A percentile compares a stretch with the other conserved stretches of the same genome.
Conservation (phyloP, 1,284 basidiomycete species). For the Ustilago tritici region DNA sequence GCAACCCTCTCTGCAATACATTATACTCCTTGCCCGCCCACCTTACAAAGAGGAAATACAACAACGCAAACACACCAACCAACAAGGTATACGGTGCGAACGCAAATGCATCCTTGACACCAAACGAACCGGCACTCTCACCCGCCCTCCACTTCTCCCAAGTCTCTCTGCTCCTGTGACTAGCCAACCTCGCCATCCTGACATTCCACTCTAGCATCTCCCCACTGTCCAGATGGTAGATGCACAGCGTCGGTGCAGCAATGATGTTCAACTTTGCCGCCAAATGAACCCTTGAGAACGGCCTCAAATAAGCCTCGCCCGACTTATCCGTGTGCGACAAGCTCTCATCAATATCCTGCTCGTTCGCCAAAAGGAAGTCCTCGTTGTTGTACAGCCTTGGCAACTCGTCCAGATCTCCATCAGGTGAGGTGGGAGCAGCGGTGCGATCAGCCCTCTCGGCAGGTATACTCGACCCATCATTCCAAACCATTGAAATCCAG, state of each 20-base stretch:
- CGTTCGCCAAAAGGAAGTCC: conserved; percentile 70
- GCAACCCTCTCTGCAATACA: conserved; percentile 26
- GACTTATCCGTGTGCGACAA: conserved; percentile 60
- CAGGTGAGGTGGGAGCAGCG: conserved; percentile 11
- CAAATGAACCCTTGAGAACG: conserved; percentile 70
- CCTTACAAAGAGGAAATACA: conserved; percentile 48
- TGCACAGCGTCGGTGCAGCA: conserved; percentile 67
- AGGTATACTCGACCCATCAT: conserved; percentile 68
- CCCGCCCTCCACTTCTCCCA: conserved; percentile 67
- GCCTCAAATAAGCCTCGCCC: conserved; percentile 68
- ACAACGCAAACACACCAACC: conserved; percentile 24
- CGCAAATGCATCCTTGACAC: conserved; percentile 47
- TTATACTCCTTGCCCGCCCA: conserved; percentile 49
- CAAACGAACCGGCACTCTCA: conserved; percentile 55
- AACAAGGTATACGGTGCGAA: conserved; percentile 49
- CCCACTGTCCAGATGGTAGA: conserved; percentile 65
- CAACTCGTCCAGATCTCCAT: conserved; percentile 36
- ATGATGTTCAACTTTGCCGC: conserved; percentile 69
- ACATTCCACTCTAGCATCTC: conserved; percentile 68
- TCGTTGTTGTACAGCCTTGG: conserved; percentile 63
- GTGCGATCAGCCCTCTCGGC: conserved; percentile 40
- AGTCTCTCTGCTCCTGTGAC: conserved; percentile 37
- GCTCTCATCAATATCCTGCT: conserved; percentile 69
- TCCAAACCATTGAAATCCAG: conserved; percentile 70
- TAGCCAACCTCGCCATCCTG: conserved; percentile 46